Evolutionary conservation across 2,329 filamentous ascomycete genomes (phyloP).

Genomic region (Aschersonia sp.): DNA sequence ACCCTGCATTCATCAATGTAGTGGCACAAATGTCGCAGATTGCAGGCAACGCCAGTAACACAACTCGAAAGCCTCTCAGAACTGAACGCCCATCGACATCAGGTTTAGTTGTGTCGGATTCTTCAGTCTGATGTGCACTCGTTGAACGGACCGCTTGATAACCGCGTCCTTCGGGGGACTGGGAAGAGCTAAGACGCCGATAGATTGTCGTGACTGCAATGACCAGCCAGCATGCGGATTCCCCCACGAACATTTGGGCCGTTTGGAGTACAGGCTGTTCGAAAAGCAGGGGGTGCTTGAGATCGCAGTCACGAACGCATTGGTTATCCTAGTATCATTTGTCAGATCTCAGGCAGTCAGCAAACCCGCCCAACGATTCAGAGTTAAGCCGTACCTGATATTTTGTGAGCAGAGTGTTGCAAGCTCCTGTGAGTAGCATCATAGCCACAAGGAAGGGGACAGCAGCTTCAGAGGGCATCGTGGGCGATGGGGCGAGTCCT

Average conservation of each 20-base stretch:
- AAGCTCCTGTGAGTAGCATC: conserved; percentile 93
- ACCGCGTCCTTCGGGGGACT: conserved; percentile 29
- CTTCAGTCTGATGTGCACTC: conserved; percentile 19
- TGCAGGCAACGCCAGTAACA: conserved; percentile 70
- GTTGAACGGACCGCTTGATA: conserved; percentile 50
- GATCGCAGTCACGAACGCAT: conserved; percentile 83
- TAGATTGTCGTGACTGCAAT: conserved; percentile 57
- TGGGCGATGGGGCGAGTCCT: conserved; percentile 1
- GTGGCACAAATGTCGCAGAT: conserved; percentile 91
- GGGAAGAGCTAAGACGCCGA: conserved; percentile 35
- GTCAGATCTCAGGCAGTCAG: background rate
- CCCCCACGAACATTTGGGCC: conserved; percentile 94
- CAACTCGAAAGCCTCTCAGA: conserved; percentile 55
- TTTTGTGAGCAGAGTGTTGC: conserved; percentile 94
- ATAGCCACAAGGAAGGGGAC: conserved; percentile 81
- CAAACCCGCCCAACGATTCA: background rate
- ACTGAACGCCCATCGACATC: conserved; percentile 43
- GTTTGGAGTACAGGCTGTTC: conserved; percentile 95
- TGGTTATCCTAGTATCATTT: conserved; percentile 66
- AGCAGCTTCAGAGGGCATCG: conserved; percentile 56
- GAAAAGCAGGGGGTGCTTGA: conserved; percentile 55
- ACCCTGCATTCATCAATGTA: conserved; percentile 90
- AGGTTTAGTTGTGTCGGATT: conserved; percentile 11
- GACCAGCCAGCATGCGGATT: conserved; percentile 92
- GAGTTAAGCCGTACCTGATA: conserved; percentile 50